Conservation (phyloP, 2,329 filamentous ascomycete genomes). For the Nigrospora oryzae region DNA sequence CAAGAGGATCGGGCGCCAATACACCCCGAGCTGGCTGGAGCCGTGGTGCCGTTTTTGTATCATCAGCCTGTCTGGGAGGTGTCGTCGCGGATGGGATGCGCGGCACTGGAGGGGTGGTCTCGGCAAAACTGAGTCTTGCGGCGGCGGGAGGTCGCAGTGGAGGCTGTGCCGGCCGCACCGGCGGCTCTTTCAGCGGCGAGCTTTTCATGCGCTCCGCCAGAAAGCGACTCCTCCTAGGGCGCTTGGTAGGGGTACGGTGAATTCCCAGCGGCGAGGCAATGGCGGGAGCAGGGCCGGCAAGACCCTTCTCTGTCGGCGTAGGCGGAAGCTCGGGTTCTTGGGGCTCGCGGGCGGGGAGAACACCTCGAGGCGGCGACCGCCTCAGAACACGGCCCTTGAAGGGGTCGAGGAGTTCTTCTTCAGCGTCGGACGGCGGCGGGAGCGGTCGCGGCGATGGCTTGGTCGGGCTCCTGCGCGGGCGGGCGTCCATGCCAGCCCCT, state of each 20-base stretch:
- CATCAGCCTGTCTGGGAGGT: background rate
- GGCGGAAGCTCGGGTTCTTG: conserved; percentile 58
- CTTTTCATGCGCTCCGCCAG: conserved; percentile 29
- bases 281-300: conserved; percentile 39
- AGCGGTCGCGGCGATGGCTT: conserved; percentile 37
- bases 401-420: conserved; percentile 33
- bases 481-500: conserved; percentile 22
- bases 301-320: conserved; percentile 38
- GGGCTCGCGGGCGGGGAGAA: conserved; percentile 20
- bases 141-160: too few relatives aligned
- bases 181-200: conserved; percentile 41
- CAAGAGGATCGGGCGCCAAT: conserved; percentile 29
- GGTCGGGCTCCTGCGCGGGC: conserved; percentile 29
- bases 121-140: too few relatives aligned
- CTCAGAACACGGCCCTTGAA: conserved; percentile 27
- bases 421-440: conserved; percentile 33
- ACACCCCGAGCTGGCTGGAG: conserved; percentile 32
- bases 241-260: conserved; percentile 48
- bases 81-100: too few relatives aligned
- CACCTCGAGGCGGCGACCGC: conserved; percentile 25
- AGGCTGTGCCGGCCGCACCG: conserved; percentile 17
- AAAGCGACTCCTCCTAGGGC: conserved; percentile 31
- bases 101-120: too few relatives aligned
- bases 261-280: conserved; percentile 50
- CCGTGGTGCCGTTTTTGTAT: background rate